These are phyloP conservation scores for Macrolepiota fuliginosa DNA, from an alignment of 768 basidiomycete genomes.

Conservation along the genomic window DNA sequence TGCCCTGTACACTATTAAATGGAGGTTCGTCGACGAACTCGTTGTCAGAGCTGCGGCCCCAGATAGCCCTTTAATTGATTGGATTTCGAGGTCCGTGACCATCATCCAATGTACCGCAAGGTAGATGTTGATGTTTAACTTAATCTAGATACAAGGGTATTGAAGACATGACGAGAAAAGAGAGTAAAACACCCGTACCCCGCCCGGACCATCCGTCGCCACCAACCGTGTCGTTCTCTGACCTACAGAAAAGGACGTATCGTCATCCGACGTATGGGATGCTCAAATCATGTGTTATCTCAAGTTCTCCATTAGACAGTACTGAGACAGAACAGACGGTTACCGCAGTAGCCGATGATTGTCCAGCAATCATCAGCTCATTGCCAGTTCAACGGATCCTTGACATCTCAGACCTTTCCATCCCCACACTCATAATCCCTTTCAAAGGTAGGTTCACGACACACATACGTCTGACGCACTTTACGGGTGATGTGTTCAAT, in stretches of 20 bases:
- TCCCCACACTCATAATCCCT: slow-evolving; percentile 33
- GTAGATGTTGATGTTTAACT: background rate
- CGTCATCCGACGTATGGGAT: background rate
- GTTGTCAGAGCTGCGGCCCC: slow-evolving; percentile 16
- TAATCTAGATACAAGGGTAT: background rate
- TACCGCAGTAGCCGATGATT: background rate
- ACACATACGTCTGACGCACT: slow-evolving; percentile 35
- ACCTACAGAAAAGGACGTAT: background rate
- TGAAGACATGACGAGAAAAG: background rate
- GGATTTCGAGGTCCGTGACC: slow-evolving; percentile 24
- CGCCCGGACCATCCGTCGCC: background rate
- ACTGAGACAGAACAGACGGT: background rate
- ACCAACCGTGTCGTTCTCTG: background rate
- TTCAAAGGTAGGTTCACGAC: slow-evolving; percentile 30
- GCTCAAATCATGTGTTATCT: background rate
- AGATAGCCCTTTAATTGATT: slow-evolving; percentile 25
- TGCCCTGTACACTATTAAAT: slow-evolving; percentile 34
- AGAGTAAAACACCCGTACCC: background rate
- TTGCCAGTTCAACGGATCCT: slow-evolving; percentile 25
- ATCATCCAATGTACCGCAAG: too few species aligned
- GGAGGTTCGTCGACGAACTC: slow-evolving; percentile 34
- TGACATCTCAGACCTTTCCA: slow-evolving; percentile 19
- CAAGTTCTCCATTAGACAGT: background rate
- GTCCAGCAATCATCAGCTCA: background rate
- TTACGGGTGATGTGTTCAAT: slow-evolving; percentile 36